Evolutionary conservation across 75 land plant species (phyloP).

Genomic region (Cryptomeria japonica): DNA sequence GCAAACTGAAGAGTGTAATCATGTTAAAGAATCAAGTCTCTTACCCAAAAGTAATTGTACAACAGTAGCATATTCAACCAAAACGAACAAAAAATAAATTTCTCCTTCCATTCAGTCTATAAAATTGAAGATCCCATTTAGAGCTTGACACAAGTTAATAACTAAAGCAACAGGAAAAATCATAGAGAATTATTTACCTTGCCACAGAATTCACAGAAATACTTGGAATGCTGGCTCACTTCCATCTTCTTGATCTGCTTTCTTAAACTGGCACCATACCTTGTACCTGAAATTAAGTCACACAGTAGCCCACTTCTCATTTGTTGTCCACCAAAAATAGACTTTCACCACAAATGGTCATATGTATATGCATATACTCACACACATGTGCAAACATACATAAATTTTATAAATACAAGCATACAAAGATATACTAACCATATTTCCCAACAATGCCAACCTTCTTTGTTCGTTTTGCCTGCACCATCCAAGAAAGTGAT

Average conservation of each 20-base stretch:
- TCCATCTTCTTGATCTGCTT: slow-evolving; percentile 92
- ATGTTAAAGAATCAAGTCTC: not conserved
- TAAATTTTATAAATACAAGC: not conserved
- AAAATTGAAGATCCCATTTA: not conserved
- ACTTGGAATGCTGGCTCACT: slow-evolving; percentile 80
- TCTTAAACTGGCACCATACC: slow-evolving; percentile 91
- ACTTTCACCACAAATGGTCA: not conserved
- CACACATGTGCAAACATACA: no score
- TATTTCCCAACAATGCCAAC: slow-evolving; percentile 79
- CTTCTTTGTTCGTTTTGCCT: slow-evolving; percentile 58
- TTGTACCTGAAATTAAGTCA: slow-evolving; percentile 50
- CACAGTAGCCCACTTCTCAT: not conserved
- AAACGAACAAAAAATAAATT: not conserved
- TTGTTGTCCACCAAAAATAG: not conserved
- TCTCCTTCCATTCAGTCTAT: not conserved
- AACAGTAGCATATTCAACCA: not conserved
- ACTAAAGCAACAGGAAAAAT: not conserved
- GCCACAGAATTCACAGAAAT: slow-evolving; percentile 85
- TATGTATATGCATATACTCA: no score
- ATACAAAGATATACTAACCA: slow-evolving; percentile 29
- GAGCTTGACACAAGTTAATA: not conserved
- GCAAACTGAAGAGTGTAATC: slow-evolving; percentile 49
- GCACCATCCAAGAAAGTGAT: slow-evolving; percentile 13
- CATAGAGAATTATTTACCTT: slow-evolving; percentile 36
- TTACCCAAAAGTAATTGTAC: not conserved